Base-by-base conservation (phyloP, 768 basidiomycete species). In the Thelephora aurantiotincta region DNA sequence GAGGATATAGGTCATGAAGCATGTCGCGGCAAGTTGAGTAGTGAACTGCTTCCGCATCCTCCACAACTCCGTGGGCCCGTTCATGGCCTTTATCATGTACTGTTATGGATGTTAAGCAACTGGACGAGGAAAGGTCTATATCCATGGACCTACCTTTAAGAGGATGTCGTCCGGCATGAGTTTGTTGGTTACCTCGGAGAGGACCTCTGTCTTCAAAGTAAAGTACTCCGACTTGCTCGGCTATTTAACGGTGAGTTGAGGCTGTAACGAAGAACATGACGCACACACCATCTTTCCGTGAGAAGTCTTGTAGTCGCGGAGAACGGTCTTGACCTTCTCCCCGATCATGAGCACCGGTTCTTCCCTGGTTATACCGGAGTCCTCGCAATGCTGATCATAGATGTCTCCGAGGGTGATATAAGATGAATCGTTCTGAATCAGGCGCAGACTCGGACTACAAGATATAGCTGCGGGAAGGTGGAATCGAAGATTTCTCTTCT, bases 21-120 rank as follows among this genome's bases (percentile, higher is more conserved):
- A 83, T 37, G 77, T 78, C 1, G 86, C 75, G 5, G 96, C 90
- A 34, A 91, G 69, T 59, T 98, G 93, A 35, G 84, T 62, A 7
- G 93, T 82, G 63, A 98, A 96, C 64, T 97, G 93, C 66, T 96
- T 98, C 50, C 96, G 80, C 79, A 98, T 91, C 50, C 87, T 75
- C 94, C 94, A 99, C 2, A 98, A 72, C 55, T 92, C 88, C 48
- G 77, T 76, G 4, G 93, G 79, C 2, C 74, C 75, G 42, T 73
- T 67, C 88, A 97, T 94, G 19, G 84, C 82, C 33, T 75, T 77
- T 35, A 79, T 71, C 85, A 99, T 88, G 61, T 92, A 98, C 96
- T 99, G 42, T 23, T 37, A 47, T 45, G 13, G 44, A 11, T 46
- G 43, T 37, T 19, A 36, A 33, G 36, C 12, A 16, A 46, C 41